Conservation (phyloP, 2,329 filamentous ascomycete genomes). For the Trichoderma koningiopsis region DNA sequence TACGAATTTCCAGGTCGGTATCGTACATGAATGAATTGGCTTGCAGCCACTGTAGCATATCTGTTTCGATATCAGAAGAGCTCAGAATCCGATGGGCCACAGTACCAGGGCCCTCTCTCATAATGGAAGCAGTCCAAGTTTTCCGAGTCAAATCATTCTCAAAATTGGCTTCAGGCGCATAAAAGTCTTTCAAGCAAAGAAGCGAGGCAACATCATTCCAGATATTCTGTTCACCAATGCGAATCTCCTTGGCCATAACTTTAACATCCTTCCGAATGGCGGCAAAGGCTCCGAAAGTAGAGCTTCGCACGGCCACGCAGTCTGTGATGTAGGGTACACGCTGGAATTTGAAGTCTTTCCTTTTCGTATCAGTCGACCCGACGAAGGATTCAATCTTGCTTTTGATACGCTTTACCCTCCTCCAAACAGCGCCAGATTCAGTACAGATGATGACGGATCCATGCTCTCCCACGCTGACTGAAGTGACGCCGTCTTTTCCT, state of each 20-base stretch:
- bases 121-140: conserved; percentile 38
- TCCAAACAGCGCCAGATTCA: conserved; percentile 90
- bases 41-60: conserved; percentile 56
- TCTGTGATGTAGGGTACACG: conserved; percentile 86
- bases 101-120: conserved; percentile 51
- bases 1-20: conserved; percentile 50
- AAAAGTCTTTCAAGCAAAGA: conserved; percentile 66
- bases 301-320: conserved; percentile 81
- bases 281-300: conserved; percentile 85
- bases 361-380: conserved; percentile 57
- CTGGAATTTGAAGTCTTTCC: conserved; percentile 94
- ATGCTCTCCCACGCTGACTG: conserved; percentile 84
- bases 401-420: conserved; percentile 78
- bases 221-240: conserved; percentile 65
- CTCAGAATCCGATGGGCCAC: conserved; percentile 58
- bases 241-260: conserved; percentile 72
- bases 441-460: conserved; percentile 95
- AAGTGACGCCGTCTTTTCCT: conserved; percentile 81
- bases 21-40: conserved; percentile 45
- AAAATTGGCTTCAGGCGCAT: conserved; percentile 42
- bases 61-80: conserved; percentile 66
- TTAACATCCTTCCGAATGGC: conserved; percentile 83
- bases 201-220: conserved; percentile 75
- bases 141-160: conserved; percentile 46
- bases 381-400: conserved; percentile 65